Conservation (phyloP, 2,329 filamentous ascomycete species). For the Xylariaceae sp. region DNA sequence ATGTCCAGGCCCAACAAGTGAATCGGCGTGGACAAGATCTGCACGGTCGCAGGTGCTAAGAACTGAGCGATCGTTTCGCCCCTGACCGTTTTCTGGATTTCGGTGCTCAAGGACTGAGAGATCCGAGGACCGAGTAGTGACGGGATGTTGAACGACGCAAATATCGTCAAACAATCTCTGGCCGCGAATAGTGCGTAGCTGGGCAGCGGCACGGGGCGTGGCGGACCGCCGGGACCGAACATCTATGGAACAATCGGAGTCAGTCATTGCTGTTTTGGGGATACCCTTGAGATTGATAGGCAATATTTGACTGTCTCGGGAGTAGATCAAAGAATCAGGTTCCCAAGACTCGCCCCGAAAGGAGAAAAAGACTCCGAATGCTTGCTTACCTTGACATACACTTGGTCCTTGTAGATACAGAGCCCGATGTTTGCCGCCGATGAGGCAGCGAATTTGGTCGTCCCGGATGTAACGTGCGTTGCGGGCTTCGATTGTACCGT, state of each 20-base stretch:
- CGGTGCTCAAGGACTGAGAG: conserved; percentile 51
- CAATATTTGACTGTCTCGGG: no score
- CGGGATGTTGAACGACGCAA: conserved; percentile 88
- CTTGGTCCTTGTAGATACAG: conserved; percentile 85
- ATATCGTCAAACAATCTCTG: conserved; percentile 85
- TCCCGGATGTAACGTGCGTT: conserved; percentile 66
- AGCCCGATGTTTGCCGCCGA: conserved; percentile 79
- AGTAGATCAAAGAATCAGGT: no score
- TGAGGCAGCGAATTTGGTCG: conserved; percentile 77
- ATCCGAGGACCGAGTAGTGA: conserved; percentile 71
- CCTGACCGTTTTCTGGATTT: conserved; percentile 48
- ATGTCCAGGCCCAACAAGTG: conserved; percentile 83
- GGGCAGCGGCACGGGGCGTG: conserved; percentile 60
- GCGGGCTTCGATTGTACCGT: conserved; percentile 59
- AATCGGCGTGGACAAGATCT: conserved; percentile 77
- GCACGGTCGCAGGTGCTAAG: conserved; percentile 72
- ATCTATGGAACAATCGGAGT: no score
- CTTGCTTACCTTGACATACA: conserved; percentile 81
- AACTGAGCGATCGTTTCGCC: conserved; percentile 74
- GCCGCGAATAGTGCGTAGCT: conserved; percentile 77
- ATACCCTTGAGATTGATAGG: no score
- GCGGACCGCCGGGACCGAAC: conserved; percentile 63
- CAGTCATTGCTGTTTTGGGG: no score
- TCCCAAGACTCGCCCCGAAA: no score
- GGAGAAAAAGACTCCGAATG: no score